These are phyloP conservation scores for Trametes pubescens DNA, from an alignment of 1,284 basidiomycete genomes.

Conservation along the genomic window DNA sequence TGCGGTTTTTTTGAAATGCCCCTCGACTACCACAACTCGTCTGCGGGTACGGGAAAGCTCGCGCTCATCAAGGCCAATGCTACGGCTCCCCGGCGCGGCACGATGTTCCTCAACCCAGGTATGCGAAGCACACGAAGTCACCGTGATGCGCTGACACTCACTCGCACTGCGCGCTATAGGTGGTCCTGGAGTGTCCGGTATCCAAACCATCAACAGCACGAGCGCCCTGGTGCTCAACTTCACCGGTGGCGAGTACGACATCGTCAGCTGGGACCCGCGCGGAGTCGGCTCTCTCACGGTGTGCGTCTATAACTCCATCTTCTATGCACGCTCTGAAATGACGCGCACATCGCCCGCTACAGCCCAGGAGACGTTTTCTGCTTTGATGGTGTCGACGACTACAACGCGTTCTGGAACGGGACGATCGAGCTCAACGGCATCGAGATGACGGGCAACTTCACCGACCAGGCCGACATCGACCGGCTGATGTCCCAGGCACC, in stretches of 20 bases:
- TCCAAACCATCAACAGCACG: not conserved
- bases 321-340: not conserved
- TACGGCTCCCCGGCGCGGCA: conserved; percentile 5
- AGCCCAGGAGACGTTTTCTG: conserved; percentile 22
- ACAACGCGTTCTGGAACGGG: conserved; percentile 18
- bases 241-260: conserved; percentile 16
- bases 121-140: too few relatives aligned
- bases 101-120: conserved; percentile 6
- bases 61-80: conserved; percentile 24
- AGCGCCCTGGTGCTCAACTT: conserved; percentile 11
- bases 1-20: conserved; percentile 24
- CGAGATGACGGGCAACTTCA: conserved; percentile 20
- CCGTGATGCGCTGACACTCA: not conserved
- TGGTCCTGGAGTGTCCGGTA: conserved; percentile 13
- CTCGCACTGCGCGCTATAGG: not conserved
- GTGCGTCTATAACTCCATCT: not conserved
- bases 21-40: conserved; percentile 24
- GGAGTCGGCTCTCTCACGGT: conserved; percentile 18
- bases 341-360: not conserved
- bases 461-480: conserved; percentile 12
- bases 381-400: conserved; percentile 15
- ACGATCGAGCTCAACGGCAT: conserved; percentile 16
- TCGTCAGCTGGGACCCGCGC: conserved; percentile 26
- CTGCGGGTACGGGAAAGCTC: conserved; percentile 16
- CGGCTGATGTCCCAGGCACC: conserved; percentile 11